These are phyloP conservation scores for Aspergillus novofumigatus DNA, from an alignment of 2,329 filamentous ascomycete genomes.

Conservation along the genomic window DNA sequence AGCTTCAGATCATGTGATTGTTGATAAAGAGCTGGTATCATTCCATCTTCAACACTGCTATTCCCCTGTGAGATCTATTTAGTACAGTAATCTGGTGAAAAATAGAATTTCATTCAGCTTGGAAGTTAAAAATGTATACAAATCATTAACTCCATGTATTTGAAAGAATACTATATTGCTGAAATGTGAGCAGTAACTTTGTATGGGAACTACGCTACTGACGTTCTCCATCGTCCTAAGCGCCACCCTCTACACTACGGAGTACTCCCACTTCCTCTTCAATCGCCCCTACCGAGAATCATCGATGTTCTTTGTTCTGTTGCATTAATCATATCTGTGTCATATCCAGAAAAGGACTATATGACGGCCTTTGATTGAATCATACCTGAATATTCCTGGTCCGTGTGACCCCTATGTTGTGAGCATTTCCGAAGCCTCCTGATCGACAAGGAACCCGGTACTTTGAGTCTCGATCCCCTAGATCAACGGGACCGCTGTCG, in stretches of 20 bases:
- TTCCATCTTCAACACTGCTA: neutral
- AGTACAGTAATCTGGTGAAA: neutral
- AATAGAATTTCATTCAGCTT: neutral
- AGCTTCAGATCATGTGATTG: neutral
- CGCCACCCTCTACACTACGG: constrained; percentile 9
- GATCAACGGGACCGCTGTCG: constrained; percentile 9
- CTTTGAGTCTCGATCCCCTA: constrained; percentile 10
- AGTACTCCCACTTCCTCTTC: constrained; percentile 12
- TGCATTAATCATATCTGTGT: neutral
- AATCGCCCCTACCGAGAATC: constrained; percentile 6
- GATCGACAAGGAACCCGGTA: constrained; percentile 11
- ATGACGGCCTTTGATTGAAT: neutral
- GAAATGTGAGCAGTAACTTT: neutral
- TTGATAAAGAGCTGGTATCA: neutral
- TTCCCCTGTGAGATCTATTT: neutral
- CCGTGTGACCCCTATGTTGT: constrained; percentile 1
- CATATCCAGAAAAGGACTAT: neutral
- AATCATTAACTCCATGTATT: neutral
- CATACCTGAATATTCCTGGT: neutral
- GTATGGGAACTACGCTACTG: neutral
- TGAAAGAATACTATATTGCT: neutral
- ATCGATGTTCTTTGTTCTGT: neutral
- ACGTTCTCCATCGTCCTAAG: constrained; percentile 3
- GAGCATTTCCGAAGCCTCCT: constrained; percentile 11
- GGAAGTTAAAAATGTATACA: neutral